Percentiles rank a stretch among this genome's conserved stretches.
These are phyloP conservation scores for Dactylella cylindrospora DNA, from an alignment of 2,329 filamentous ascomycete genomes.

Conservation along the genomic window DNA sequence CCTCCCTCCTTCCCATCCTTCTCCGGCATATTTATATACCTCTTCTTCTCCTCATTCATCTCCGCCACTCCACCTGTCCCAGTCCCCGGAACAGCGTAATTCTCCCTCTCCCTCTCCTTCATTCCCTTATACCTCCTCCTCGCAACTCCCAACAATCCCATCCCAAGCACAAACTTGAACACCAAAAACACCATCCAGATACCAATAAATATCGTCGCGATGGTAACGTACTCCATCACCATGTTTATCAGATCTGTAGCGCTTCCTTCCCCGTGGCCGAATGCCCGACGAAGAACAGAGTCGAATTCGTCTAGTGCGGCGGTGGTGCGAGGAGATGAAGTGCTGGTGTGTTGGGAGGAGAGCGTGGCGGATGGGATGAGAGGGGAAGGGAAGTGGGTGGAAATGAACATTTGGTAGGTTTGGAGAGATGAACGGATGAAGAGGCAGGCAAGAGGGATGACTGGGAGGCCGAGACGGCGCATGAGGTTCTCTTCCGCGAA, in stretches of 20 bases:
- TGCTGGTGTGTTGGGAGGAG: constrained; percentile 64
- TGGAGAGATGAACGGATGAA: constrained; percentile 94
- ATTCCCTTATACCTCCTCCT: constrained; percentile 77
- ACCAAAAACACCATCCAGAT: constrained; percentile 82
- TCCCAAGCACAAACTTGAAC: constrained; percentile 81
- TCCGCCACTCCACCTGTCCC: constrained; percentile 86
- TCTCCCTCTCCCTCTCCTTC: constrained; percentile 64
- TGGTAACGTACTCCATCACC: constrained; percentile 34
- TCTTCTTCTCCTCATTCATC: constrained; percentile 79
- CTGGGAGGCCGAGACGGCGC: constrained; percentile 81
- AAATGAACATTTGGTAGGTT: constrained; percentile 97
- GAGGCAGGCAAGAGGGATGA: constrained; percentile 88
- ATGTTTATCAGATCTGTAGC: constrained; percentile 50
- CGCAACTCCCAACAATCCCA: constrained; percentile 78
- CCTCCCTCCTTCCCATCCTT: constrained; percentile 65
- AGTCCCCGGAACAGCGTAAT: constrained; percentile 69
- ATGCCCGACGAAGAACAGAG: constrained; percentile 70
- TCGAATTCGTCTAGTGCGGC: constrained; percentile 79
- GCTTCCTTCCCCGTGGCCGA: constrained; percentile 70
- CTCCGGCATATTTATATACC: constrained; percentile 86
- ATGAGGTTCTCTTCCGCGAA: constrained; percentile 89
- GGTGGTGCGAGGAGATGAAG: constrained; percentile 71
- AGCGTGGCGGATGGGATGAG: constrained; percentile 65
- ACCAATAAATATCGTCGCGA: constrained; percentile 67
- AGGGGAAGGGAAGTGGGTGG: constrained; percentile 77